Evolutionary conservation across 1,284 basidiomycete species (phyloP), one percentile per base, ranked within the genome.

Genomic region (Fomitopsis schrenkii): DNA sequence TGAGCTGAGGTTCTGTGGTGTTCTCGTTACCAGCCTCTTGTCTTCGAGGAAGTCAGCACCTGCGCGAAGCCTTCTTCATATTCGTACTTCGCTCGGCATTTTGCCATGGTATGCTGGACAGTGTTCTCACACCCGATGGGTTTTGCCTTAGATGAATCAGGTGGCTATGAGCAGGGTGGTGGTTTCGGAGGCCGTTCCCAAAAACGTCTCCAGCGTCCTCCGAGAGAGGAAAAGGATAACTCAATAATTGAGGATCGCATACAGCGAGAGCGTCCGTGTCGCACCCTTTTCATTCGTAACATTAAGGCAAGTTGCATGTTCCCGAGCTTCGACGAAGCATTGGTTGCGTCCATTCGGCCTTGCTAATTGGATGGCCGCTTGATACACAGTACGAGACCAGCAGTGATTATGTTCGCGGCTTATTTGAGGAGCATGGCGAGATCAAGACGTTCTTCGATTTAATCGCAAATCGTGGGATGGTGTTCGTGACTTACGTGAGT

Each of bases 391-490:
- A 97, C 78, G 94, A 96, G 78, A 94, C 94, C 22, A 84, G 90
- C 68, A 89, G 91, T 66, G 85, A 88, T 10, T 87, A 92, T 71
- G 87, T 98, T n/a, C 87, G 90, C 64, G 81, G 81, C 41, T 84
- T 87, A 58, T 99, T 98, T 76, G 92, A 94, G 75, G 87, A 91
- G 63, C 93, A 93, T 74, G 97, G 97, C 62, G 94, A 96, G 72
- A 93, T 98, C 78, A 95, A 95, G 77, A 96, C 93, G 1, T 98
- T 96, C 75, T 98, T 97, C 74, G 97, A 99, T 75, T 80, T 98
- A 36, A 93, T 98, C 64, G 84, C 87, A 55, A 96, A 93, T 38
- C 86, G 97, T 62, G 97, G 97, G 19, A 96, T 99, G 90, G 91
- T 97, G 5, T 99, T 99, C 76, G 91, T 98, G 59, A 98, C 96